Base-by-base conservation (phyloP, 2,329 filamentous ascomycete genomes). In the Colletotrichum orbiculare region DNA sequence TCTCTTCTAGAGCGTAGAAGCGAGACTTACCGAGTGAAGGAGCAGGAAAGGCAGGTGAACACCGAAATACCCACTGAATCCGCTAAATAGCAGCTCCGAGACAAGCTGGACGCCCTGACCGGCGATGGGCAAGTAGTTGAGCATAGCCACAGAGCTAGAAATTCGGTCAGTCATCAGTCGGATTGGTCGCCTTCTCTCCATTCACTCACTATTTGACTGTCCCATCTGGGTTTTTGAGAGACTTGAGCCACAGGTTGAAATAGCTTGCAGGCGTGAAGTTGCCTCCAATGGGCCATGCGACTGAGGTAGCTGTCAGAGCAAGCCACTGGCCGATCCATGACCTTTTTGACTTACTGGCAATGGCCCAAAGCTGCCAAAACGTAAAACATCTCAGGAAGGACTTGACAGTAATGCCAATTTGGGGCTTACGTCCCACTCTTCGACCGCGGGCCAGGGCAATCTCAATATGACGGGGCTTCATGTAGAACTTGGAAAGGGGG, bases 161-260 rank as follows among this genome's bases (percentile, higher is more conserved):
- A 5, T n/a, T 1, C 2, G 2, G 35, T 63, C 12, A 58, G 60
- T 25, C 4, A 25, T 25, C 25, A 25, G 1, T 25, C 25, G 25
- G 25, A 25, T 25, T 25, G 4, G 25, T 25, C 25, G 25, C 25
- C 25, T 25, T 25, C 25, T 25, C 25, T 25, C 3, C 25, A 5
- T 25, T 25, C 25, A 59, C 60, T 4, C 10, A 63, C 60, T 63
- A 63, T 41, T 59, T 63, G 47, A 48, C 48, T 10, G 60, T 53
- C 37, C 60, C 60, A 8, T 63, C 54, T 0, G 60, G n/a, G 15
- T 63, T 63, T 25, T 42, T 63, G 1, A 63, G 2, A 1, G 60
- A 63, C 37, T 63, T 63, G 25, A 63, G 60, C 54, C 60, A 63
- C 0, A 63, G 35, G 7, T 63, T 63, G 42, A 63, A 63, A 54